Base-by-base conservation (phyloP, 331 rosid species). In the Quercus tomentella region DNA sequence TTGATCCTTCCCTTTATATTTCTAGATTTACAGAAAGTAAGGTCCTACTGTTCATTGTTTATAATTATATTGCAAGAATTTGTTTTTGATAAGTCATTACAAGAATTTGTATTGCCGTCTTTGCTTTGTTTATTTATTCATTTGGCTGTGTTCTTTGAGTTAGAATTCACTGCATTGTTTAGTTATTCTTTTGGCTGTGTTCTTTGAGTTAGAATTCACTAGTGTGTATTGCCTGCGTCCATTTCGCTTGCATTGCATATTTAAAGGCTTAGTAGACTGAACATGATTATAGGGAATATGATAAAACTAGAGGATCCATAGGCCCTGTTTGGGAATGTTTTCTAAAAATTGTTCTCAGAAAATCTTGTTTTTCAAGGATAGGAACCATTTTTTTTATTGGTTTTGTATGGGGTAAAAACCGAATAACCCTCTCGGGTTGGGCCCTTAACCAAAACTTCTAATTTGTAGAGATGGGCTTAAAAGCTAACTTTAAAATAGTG, bases 1-100 rank as follows among this genome's bases (percentile, higher is more conserved):
- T 94, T 75, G 98, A 94, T 89, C 98, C 98, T 14, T 88, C 97
- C 76, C 96, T 91, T 78, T 94, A 89, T 81, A 91, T 94, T 45
- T 84, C 86, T 65, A 89, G 85, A 76, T 94, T 82, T 82, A 87
- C 94, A 8, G 89, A 82, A 71, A 88, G 98, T 92, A 86, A 88
- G 97, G 77, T 72, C 82, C 69, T 20, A 18, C 4, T 7, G 20
- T 8, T 4, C 23, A 45, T 35, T 66, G 43, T 16, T 66, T 33
- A 20, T 31, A 33, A 20, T 33, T 12, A 20, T 45, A 66, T 66
- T 66, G 49, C 51, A 31, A 66, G 71, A 66, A 66, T 35, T 35
- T 35, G 41, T 33, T 33, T 33, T 33, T 33, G 37, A 1, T 33
- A 33, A 33, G 37, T 33, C 37, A 33, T 33, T 33, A 33, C 7